A percentile compares a stretch with the other conserved stretches of the same genome.
phyloP scores from a whole-genome alignment of 129 eudicot species.

The Deinandra increscens region DNA sequence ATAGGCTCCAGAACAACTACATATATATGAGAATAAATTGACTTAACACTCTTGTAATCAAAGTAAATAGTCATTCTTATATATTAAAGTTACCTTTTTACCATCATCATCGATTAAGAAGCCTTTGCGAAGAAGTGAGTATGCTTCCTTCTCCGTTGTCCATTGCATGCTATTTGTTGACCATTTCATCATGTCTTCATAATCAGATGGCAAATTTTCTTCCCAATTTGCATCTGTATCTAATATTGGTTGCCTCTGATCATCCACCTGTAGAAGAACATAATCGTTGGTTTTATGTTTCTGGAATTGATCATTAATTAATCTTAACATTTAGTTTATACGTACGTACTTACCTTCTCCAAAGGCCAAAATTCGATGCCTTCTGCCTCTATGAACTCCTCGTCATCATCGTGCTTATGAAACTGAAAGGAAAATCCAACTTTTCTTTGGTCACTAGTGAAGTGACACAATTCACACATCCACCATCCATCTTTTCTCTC shows the following conservation, averaged over 20 bases:
- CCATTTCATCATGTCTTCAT: neutral
- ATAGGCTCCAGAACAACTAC: neutral
- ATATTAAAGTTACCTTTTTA: neutral
- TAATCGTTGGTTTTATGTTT: too few species aligned
- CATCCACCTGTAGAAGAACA: constrained; percentile 10
- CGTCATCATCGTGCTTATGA: too few species aligned
- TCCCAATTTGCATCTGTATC: constrained; percentile 18
- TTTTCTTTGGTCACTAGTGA: neutral
- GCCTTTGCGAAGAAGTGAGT: constrained; percentile 12
- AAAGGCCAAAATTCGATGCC: neutral
- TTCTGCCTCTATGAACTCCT: neutral
- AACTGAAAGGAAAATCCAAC: too few species aligned
- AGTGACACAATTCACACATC: neutral
- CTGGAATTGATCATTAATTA: too few species aligned
- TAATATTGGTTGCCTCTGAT: constrained; percentile 11
- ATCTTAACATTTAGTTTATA: too few species aligned
- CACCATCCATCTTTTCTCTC: constrained; percentile 4
- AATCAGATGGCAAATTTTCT: neutral
- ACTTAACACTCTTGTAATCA: neutral
- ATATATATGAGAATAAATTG: neutral
- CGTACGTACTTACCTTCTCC: constrained; percentile 12
- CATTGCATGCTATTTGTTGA: neutral
- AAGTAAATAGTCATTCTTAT: neutral
- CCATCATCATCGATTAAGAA: neutral
- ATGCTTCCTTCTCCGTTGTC: constrained; percentile 17